phyloP scores from a whole-genome alignment of 2,329 filamentous ascomycete genomes.

The Fusarium buharicum region DNA sequence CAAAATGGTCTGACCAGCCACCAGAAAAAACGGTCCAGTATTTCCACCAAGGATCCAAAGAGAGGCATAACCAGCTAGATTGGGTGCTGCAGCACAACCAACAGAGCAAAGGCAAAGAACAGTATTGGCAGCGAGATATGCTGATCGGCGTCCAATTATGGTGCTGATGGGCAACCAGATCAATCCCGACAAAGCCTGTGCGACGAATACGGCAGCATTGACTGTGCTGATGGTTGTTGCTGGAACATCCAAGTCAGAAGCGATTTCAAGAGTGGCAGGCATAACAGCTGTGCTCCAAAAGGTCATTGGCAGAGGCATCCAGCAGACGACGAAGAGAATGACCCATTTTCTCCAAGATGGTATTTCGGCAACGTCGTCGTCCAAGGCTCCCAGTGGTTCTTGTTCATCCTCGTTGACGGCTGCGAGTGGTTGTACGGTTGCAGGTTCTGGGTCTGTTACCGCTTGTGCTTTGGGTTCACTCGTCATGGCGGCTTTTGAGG shows the following conservation, averaged over 20 bases:
- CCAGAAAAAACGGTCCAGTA: constrained; percentile 43
- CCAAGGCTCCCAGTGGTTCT: constrained; percentile 20
- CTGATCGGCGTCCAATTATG: constrained; percentile 37
- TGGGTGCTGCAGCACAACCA: constrained; percentile 37
- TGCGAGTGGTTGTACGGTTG: neutral
- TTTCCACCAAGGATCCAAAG: constrained; percentile 43
- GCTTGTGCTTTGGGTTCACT: constrained; percentile 20
- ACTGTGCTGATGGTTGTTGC: constrained; percentile 35
- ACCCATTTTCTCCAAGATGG: constrained; percentile 44
- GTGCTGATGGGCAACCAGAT: constrained; percentile 44
- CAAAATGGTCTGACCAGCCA: constrained; percentile 43
- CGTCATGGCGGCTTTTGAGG: constrained; percentile 7
- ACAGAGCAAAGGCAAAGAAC: constrained; percentile 39
- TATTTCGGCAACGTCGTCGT: constrained; percentile 37
- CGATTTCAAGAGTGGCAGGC: constrained; percentile 39
- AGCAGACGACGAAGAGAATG: constrained; percentile 45
- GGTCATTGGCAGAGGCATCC: constrained; percentile 46
- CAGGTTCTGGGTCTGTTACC: constrained; percentile 1
- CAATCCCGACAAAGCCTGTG: constrained; percentile 40
- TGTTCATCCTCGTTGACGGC: constrained; percentile 35
- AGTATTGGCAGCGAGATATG: constrained; percentile 42
- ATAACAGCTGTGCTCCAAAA: constrained; percentile 45
- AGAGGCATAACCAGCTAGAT: constrained; percentile 35
- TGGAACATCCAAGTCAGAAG: constrained; percentile 20
- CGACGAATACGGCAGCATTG: constrained; percentile 43